A percentile compares a stretch with the other conserved stretches of the same genome.
phyloP scores from a whole-genome alignment of 2,329 filamentous ascomycete species.

The Phialophora verrucosa region DNA sequence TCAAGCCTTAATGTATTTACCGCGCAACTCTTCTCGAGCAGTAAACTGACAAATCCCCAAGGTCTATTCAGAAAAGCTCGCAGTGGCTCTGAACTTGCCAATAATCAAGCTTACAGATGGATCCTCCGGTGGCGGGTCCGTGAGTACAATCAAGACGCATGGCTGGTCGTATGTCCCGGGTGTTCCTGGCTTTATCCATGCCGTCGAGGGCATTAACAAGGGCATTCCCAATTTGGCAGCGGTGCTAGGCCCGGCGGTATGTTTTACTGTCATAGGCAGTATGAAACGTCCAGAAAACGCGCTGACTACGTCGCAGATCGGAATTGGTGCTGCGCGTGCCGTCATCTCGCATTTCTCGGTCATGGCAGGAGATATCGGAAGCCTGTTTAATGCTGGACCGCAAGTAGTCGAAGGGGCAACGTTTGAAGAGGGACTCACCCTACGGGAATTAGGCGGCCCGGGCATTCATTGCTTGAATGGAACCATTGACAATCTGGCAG shows the following conservation, averaged over 20 bases:
- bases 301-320: constrained; percentile 39
- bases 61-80: constrained; percentile 65
- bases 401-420: constrained; percentile 67
- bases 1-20: too few species aligned
- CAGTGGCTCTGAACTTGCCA: constrained; percentile 61
- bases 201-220: constrained; percentile 53
- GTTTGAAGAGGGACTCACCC: constrained; percentile 65
- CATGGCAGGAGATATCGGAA: constrained; percentile 68
- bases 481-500: constrained; percentile 68
- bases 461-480: constrained; percentile 68
- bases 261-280: too few species aligned
- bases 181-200: constrained; percentile 56
- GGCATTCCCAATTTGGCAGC: constrained; percentile 70
- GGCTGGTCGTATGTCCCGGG: constrained; percentile 67
- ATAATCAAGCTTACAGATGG: constrained; percentile 70
- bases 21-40: too few species aligned
- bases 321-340: constrained; percentile 66
- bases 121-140: constrained; percentile 57
- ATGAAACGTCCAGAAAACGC: too few species aligned
- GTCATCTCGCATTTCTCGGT: constrained; percentile 69
- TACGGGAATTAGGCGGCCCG: constrained; percentile 63
- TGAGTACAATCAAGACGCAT: constrained; percentile 39
- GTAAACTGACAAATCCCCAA: too few species aligned
- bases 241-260: constrained; percentile 63
- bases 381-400: constrained; percentile 68